Evolutionary conservation across 495 filamentous ascomycete genomes (phyloP), one percentile per base, ranked within the genome.

Genomic region (Barbatosphaeria neglecta): DNA sequence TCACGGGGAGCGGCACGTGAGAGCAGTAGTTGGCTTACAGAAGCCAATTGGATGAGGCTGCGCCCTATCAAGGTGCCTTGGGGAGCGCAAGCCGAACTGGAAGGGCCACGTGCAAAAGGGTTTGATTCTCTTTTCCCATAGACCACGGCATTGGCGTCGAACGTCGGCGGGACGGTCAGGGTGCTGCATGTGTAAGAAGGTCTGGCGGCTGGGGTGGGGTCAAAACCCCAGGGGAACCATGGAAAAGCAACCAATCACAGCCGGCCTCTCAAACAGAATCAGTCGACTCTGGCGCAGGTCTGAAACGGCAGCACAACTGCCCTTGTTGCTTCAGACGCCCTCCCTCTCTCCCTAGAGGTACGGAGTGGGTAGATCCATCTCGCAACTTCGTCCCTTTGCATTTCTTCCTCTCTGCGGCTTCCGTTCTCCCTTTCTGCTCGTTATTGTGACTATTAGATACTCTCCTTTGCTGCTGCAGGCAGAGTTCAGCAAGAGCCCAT

Each of bases 211-310:
- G n/a, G n/a, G n/a, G n/a, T n/a, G n/a, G n/a, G n/a, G n/a, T n/a
- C n/a, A n/a, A n/a, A n/a, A n/a, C n/a, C n/a, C n/a, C 25, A 50
- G 44, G 44, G n/a, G 43, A 50, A 15, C 19, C 19, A 20, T 11
- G 13, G 0, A 3, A 16, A 15, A 18, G 38, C 20, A 33, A 37
- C 53, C 57, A 59, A 59, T 56, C 44, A 51, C 33, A n/a, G 9
- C 18, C 17, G 50, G 45, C 51, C 55, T 53, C 27, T 25, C 52
- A 52, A 53, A 15, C n/a, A n/a, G 22, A 49, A 61, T 58, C 56
- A 46, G 52, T 56, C 62, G 52, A 64, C 55, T 62, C 62, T 66
- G 64, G 50, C 53, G 55, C 64, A 65, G 49, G 33, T 51, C 59
- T 67, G 67, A 68, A 70, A 66, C 65, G 52, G 47, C 42, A 35